A percentile compares a stretch with the other conserved stretches of the same genome.
phyloP scores from a whole-genome alignment of 2,329 filamentous ascomycete genomes.

The Fusarium pilosicola region DNA sequence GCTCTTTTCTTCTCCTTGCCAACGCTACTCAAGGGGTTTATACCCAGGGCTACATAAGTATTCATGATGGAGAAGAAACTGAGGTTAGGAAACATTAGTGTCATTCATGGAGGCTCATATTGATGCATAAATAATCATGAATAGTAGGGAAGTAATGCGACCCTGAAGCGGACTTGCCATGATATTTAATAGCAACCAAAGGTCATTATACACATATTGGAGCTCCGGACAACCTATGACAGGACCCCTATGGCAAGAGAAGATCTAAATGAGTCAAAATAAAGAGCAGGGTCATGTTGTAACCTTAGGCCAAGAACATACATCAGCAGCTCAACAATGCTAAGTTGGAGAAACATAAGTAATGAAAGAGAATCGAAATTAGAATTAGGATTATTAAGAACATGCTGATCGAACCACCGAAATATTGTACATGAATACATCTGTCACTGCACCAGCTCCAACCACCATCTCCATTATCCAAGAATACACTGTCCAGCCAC shows the following conservation, averaged over 20 bases:
- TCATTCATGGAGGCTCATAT: fast-evolving
- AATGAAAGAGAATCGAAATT: not conserved
- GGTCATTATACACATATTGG: fast-evolving
- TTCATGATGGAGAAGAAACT: too few relatives aligned
- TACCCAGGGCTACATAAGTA: fast-evolving
- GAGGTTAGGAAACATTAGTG: too few relatives aligned
- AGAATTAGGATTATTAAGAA: not conserved
- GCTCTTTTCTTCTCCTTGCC: not conserved
- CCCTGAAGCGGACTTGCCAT: fast-evolving
- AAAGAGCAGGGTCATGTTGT: too few relatives aligned
- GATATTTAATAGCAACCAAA: fast-evolving
- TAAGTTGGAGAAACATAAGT: fast-evolving
- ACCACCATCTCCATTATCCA: not conserved
- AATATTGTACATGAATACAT: fast-evolving
- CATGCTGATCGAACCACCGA: not conserved
- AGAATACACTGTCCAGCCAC: not conserved
- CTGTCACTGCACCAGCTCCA: not conserved
- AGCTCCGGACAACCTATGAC: fast-evolving
- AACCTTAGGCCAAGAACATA: not conserved
- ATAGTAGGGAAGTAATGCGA: not conserved
- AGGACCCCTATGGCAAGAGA: not conserved
- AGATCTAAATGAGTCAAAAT: not conserved
- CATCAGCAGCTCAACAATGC: fast-evolving
- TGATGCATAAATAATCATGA: too few relatives aligned
- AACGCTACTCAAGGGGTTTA: not conserved